Evolutionary conservation across 2,329 filamentous ascomycete species (phyloP).

Genomic region (Chaetomium sp.): DNA sequence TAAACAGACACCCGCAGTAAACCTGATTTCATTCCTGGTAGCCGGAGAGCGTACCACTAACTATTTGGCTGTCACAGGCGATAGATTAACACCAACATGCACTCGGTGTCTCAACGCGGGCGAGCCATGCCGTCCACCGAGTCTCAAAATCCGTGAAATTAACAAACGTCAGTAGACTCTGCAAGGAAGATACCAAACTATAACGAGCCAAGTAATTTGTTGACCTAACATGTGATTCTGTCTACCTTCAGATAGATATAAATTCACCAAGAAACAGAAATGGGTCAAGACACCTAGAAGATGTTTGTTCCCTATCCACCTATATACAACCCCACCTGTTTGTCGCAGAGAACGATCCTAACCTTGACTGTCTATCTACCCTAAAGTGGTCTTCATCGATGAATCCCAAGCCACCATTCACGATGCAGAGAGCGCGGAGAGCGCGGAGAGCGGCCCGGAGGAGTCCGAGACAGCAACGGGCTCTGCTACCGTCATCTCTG

Average conservation of each 20-base stretch:
- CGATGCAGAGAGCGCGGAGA: slow-evolving; percentile 11
- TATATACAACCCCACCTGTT: neutral
- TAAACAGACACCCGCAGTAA: neutral
- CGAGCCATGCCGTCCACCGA: slow-evolving; percentile 25
- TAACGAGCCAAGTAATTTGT: neutral
- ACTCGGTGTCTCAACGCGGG: slow-evolving; percentile 27
- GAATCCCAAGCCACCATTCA: slow-evolving; percentile 20
- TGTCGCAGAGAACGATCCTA: neutral
- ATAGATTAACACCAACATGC: slow-evolving; percentile 32
- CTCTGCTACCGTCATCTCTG: slow-evolving; percentile 3
- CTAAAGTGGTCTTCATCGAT: slow-evolving; percentile 26
- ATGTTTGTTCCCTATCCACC: slow-evolving; percentile 15
- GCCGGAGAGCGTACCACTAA: too few relatives aligned
- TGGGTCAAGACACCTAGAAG: slow-evolving; percentile 30
- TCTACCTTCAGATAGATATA: slow-evolving; percentile 24
- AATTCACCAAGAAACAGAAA: slow-evolving; percentile 27
- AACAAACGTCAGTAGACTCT: slow-evolving; percentile 16
- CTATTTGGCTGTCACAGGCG: slow-evolving; percentile 28
- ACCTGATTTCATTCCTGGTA: too few relatives aligned
- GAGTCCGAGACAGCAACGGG: slow-evolving; percentile 12
- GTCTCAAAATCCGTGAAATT: slow-evolving; percentile 30
- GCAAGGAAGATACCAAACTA: neutral
- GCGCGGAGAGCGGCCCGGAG: slow-evolving; percentile 17
- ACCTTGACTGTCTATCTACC: slow-evolving; percentile 2
- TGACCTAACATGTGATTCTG: neutral